These are phyloP conservation scores for Dissophora globulifera DNA, from an alignment of 192 early-diverging fungal species.

Conservation along the genomic window DNA sequence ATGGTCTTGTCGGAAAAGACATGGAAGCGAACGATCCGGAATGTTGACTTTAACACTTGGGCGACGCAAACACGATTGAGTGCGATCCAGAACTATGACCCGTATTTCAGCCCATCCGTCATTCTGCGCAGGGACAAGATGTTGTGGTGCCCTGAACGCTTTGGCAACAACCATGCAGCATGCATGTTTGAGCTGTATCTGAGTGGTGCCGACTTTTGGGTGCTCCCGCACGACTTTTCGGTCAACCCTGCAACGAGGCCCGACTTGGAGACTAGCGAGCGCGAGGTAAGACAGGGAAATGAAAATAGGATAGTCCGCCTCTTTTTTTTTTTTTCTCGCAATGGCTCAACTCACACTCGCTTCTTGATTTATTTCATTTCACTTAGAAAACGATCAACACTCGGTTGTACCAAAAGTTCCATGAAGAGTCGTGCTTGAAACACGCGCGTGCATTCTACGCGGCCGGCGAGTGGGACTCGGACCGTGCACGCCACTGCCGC, in stretches of 20 bases:
- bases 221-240: slow-evolving; percentile 60
- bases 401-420: slow-evolving; percentile 67
- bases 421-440: slow-evolving; percentile 66
- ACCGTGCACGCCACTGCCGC: slow-evolving; percentile 57
- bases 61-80: slow-evolving; percentile 51
- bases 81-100: slow-evolving; percentile 63
- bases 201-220: slow-evolving; percentile 65
- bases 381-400: slow-evolving; percentile 63
- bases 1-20: slow-evolving; percentile 61
- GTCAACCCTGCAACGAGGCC: slow-evolving; percentile 34
- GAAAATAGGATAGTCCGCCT: neutral
- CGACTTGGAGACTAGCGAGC: slow-evolving; percentile 45
- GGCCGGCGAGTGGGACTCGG: slow-evolving; percentile 62
- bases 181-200: slow-evolving; percentile 64
- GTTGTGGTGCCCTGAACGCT: slow-evolving; percentile 68
- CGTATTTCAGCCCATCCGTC: slow-evolving; percentile 68
- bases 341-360: too few relatives aligned
- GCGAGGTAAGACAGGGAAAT: slow-evolving; percentile 48
- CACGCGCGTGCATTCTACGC: slow-evolving; percentile 64
- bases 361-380: too few relatives aligned
- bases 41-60: slow-evolving; percentile 61
- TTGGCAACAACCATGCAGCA: slow-evolving; percentile 65
- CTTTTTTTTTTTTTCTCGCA: slow-evolving; percentile 13
- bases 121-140: slow-evolving; percentile 58
- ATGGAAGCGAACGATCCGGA: slow-evolving; percentile 63